Conservation (phyloP, 306 rosid species). For the Cucumis hystrix region DNA sequence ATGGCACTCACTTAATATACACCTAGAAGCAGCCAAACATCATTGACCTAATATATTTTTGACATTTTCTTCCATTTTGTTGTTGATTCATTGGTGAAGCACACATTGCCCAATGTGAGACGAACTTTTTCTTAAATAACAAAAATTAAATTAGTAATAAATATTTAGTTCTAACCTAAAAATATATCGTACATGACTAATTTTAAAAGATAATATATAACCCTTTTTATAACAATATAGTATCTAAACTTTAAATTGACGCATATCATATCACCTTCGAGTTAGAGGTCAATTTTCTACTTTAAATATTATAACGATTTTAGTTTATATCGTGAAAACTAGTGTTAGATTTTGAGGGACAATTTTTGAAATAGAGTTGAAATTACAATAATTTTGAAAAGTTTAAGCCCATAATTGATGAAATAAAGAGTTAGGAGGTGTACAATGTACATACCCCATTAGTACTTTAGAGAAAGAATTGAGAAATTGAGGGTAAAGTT, state of each 20-base stretch:
- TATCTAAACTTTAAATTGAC: no score
- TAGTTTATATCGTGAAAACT: no score
- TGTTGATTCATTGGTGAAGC: background rate
- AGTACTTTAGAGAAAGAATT: background rate
- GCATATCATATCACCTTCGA: no score
- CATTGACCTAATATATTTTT: background rate
- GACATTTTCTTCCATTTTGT: background rate
- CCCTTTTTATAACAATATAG: no score
- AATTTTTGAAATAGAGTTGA: background rate
- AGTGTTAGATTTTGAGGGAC: no score
- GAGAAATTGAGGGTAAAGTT: background rate
- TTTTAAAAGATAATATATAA: no score
- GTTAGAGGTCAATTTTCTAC: no score
- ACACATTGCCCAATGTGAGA: background rate
- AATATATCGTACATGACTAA: no score
- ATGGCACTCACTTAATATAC: background rate
- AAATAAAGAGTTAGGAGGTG: background rate
- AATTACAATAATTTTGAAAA: background rate
- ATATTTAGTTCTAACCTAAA: no score
- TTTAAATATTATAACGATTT: no score
- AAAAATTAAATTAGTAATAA: background rate
- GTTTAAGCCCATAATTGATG: background rate
- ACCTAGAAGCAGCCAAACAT: background rate
- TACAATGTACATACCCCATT: background rate
- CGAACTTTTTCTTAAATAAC: background rate